These are phyloP conservation scores for Golubevia sp. DNA, from an alignment of 1,284 basidiomycete genomes.

Conservation along the genomic window DNA sequence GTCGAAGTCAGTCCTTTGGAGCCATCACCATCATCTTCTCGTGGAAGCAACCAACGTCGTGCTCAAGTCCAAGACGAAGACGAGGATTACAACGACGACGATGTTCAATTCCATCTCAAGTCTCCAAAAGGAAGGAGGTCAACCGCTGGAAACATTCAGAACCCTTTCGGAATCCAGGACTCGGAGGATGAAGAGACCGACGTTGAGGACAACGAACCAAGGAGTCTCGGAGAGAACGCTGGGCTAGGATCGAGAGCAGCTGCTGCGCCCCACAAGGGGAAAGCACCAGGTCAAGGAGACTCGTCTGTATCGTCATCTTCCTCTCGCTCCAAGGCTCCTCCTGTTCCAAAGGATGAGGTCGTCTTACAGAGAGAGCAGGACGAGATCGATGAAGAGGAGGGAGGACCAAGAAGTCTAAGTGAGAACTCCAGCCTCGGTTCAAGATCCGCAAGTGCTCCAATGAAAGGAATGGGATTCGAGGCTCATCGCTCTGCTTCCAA, in stretches of 20 bases:
- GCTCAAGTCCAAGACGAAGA: not conserved
- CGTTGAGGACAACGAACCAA: not conserved
- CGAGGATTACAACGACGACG: not conserved
- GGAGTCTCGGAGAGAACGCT: not conserved
- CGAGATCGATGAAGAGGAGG: not conserved
- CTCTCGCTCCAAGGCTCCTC: not conserved
- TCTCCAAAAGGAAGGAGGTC: not conserved
- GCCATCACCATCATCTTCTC: not conserved
- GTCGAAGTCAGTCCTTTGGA: not conserved
- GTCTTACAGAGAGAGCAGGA: not conserved
- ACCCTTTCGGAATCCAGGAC: not conserved
- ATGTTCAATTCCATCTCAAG: not conserved
- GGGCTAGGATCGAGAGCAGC: not conserved
- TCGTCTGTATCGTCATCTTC: not conserved
- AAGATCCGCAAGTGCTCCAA: too few species aligned
- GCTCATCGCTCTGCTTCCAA: too few species aligned
- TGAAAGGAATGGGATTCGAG: too few species aligned
- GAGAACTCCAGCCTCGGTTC: not conserved
- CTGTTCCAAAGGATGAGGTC: not conserved
- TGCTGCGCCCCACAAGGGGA: too few species aligned
- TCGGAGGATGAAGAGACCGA: not conserved
- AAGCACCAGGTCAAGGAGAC: not conserved
- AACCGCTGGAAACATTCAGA: not conserved
- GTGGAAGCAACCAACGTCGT: not conserved
- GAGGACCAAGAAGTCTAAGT: not conserved